Evolutionary conservation across 805 yeast species (phyloP).

Genomic region (Ogataea wickerhamii): DNA sequence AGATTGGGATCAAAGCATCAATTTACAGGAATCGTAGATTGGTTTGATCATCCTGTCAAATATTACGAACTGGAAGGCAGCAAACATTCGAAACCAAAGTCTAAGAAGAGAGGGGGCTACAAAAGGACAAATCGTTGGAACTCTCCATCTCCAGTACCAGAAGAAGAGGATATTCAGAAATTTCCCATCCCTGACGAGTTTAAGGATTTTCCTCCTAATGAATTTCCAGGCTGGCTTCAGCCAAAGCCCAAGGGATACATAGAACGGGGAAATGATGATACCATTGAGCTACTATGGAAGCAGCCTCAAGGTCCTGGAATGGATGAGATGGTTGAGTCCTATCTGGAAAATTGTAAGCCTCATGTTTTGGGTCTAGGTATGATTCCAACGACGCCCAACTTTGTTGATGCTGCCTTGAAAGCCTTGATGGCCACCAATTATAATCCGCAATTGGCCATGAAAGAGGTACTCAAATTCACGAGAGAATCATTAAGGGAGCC

Average conservation of each 20-base stretch:
- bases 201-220: slow-evolving; percentile 37
- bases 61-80: slow-evolving; percentile 49
- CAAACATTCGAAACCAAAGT: slow-evolving; percentile 15
- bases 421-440: slow-evolving; percentile 51
- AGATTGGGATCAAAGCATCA: slow-evolving; percentile 74
- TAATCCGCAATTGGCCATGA: slow-evolving; percentile 47
- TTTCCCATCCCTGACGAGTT: slow-evolving; percentile 44
- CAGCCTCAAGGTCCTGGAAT: slow-evolving; percentile 31
- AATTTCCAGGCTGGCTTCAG: slow-evolving; percentile 72
- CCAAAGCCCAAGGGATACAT: slow-evolving; percentile 76
- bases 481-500: slow-evolving; percentile 72
- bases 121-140: slow-evolving; percentile 25
- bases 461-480: slow-evolving; percentile 44
- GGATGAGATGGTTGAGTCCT: slow-evolving; percentile 39
- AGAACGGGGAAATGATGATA: slow-evolving; percentile 76
- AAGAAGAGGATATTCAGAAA: slow-evolving; percentile 19
- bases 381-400: slow-evolving; percentile 69
- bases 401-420: slow-evolving; percentile 68
- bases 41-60: slow-evolving; percentile 61
- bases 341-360: slow-evolving; percentile 50
- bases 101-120: slow-evolving; percentile 16
- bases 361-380: slow-evolving; percentile 55
- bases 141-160: slow-evolving; percentile 20
- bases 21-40: slow-evolving; percentile 59
- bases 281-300: slow-evolving; percentile 67